These are phyloP conservation scores for Thraustochytrium sp. DNA, from an alignment of 352 stramenopile species.

Conservation along the genomic window DNA sequence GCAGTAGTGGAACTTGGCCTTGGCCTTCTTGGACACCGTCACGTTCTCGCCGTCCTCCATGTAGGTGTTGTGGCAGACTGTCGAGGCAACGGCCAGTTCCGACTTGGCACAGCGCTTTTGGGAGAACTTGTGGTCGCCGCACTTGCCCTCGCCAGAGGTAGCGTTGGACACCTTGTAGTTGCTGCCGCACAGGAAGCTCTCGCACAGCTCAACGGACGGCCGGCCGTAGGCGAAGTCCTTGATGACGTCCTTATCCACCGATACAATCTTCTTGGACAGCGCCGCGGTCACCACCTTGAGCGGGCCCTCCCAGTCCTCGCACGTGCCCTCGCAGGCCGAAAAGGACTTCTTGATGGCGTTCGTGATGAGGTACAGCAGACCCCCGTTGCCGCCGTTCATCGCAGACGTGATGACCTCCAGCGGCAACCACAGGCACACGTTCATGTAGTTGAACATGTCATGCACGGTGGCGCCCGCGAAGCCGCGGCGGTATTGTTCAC, in stretches of 20 bases:
- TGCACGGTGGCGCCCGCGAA: conserved; percentile 66
- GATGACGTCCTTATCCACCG: conserved; percentile 58
- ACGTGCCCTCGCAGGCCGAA: conserved; percentile 48
- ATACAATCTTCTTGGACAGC: conserved; percentile 48
- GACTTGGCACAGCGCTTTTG: background rate
- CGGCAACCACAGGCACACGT: conserved; percentile 65
- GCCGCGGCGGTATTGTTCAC: conserved; percentile 41
- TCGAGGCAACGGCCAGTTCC: background rate
- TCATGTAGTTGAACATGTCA: conserved; percentile 79
- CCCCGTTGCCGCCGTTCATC: conserved; percentile 60
- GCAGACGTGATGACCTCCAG: conserved; percentile 62
- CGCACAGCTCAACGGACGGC: background rate
- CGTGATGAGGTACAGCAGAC: conserved; percentile 52
- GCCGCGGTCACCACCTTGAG: conserved; percentile 47
- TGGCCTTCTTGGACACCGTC: background rate
- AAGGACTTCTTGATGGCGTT: background rate
- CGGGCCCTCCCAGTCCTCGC: conserved; percentile 55
- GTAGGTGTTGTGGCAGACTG: too few relatives aligned
- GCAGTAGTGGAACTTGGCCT: background rate
- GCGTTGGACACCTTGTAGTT: background rate
- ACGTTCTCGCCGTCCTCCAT: background rate
- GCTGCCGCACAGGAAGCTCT: background rate
- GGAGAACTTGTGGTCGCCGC: background rate
- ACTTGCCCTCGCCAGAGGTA: too few relatives aligned
- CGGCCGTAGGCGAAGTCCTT: conserved; percentile 53